Evolutionary conservation across 805 yeast genomes (phyloP), one percentile per base, ranked within the genome.

Genomic region (Wickerhamomyces chaumierensis): DNA sequence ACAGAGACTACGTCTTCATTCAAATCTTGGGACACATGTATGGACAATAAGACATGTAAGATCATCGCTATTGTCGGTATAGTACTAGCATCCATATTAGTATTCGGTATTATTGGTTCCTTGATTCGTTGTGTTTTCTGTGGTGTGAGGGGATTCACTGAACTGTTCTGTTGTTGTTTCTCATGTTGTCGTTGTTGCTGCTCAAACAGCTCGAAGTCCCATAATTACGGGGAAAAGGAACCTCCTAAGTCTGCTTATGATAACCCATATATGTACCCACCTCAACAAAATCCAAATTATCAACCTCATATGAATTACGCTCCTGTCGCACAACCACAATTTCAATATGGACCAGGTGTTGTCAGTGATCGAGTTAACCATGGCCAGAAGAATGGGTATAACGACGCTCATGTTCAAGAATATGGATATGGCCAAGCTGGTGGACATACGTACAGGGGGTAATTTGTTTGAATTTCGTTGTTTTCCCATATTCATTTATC

Each of bases 51-150:
- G 34, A 66, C 77, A 35, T 84, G 94, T 58, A 84, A 83, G 52
- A 73, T 82, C 41, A 72, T 80, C 17, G 88, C 83, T 4, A 82
- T 83, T 34, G 83, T 81, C 13, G 80, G 82, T 3, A 78, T 82
- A 3, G 73, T 64, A 0, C 50, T 84, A 12, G 90, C 78, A 0
- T 64, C 55, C 0, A 47, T 83, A 2, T 42, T 81, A 0, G 60
- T 56, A 0, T 37, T 81, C 5, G 78, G 87, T 81, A 41, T 81
- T 4, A 16, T 80, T 2, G 62, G 71, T 13, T 69, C 75, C 0
- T 18, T 83, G 2, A 46, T 78, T 36, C 69, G 77, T 37, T 77
- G 83, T 48, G 43, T 69, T 27, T 69, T 73, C 50, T 73, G 74
- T 46, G 79, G 83, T 49, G 77, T 73, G 3, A 61, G 58, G 44